Base-by-base conservation (phyloP, 257 asterid species). In the Echium plantagineum region DNA sequence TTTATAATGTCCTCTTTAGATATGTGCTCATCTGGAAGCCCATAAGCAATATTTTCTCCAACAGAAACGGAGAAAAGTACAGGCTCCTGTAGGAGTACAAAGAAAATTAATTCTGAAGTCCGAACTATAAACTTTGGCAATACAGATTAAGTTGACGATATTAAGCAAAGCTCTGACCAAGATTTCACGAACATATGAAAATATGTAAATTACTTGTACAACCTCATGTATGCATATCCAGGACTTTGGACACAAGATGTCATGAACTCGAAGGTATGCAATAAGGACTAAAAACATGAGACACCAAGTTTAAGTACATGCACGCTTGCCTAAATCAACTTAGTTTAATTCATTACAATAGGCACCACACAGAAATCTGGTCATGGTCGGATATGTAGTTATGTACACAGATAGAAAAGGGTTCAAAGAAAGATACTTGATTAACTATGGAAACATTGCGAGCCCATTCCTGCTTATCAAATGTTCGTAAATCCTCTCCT, bases 381-480 rank as follows among this genome's bases (percentile, higher is more conserved):
- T 42, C 49, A 42, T 42, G 17, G 49, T 4, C 17, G 12, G 17
- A 5, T 42, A 42, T 42, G 17, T 42, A 42, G 17, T 4, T 42
- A 42, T 42, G 17, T 42, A 42, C 5, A 42, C 49, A 42, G 17
- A 42, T 42, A 42, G 22, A 12, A 71, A 65, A 66, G 63, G 32
- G 66, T 71, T 57, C 62, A 9, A 22, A 32, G 69, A 72, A 59
- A 74, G 52, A 63, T 81, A 90, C 97, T 70, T 90, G 98, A 74
- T 91, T 91, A 72, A 91, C 98, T 51, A 85, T 71, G 65, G 98
- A 91, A 65, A 91, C 90, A 57, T 69, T 88, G 22, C 89, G 86
- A 66, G 95, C 95, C 98, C 98, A 91, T 76, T 91, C 95, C 62
- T 89, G 84, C 83, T 85, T 91, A 77, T 85, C 89, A 67, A 91